phyloP scores from a whole-genome alignment of 345 rosid species.

The Citrus medica region DNA sequence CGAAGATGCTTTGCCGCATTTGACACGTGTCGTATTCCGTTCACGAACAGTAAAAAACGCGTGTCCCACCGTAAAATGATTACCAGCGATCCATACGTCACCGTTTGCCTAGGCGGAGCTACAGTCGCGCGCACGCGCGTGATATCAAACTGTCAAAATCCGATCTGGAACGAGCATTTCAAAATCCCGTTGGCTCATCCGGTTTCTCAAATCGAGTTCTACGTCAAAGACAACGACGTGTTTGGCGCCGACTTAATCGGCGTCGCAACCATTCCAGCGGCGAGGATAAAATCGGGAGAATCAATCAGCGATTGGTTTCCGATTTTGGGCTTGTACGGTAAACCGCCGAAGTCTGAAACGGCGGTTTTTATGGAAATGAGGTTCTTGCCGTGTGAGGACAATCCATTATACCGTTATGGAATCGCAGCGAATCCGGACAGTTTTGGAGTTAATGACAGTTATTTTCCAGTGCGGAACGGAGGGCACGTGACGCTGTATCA shows the following conservation, averaged over 20 bases:
- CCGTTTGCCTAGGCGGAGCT: conserved; percentile 64
- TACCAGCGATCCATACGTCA: conserved; percentile 65
- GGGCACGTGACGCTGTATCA: conserved; percentile 66
- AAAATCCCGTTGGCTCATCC: conserved; percentile 75
- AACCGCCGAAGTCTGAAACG: conserved; percentile 65
- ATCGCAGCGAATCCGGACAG: conserved; percentile 30
- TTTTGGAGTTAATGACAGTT: conserved; percentile 45
- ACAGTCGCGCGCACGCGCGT: conserved; percentile 90
- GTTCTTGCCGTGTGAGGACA: conserved; percentile 47
- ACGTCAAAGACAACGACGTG: conserved; percentile 73
- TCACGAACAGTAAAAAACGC: neutral
- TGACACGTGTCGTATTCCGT: conserved; percentile 34
- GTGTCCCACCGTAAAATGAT: neutral
- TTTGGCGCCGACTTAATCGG: conserved; percentile 87
- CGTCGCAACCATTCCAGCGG: conserved; percentile 39
- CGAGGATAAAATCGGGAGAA: conserved; percentile 36
- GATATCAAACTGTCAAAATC: conserved; percentile 55
- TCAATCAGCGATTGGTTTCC: conserved; percentile 65
- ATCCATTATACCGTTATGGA: conserved; percentile 40
- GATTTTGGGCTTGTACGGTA: conserved; percentile 44
- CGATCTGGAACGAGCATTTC: conserved; percentile 73
- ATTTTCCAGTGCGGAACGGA: conserved; percentile 67
- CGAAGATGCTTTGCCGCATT: conserved; percentile 48
- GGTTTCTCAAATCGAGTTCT: conserved; percentile 49
- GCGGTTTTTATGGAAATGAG: conserved; percentile 57